phyloP scores from a whole-genome alignment of 495 filamentous ascomycete genomes.

The Rostrohypoxylon terebratum region DNA sequence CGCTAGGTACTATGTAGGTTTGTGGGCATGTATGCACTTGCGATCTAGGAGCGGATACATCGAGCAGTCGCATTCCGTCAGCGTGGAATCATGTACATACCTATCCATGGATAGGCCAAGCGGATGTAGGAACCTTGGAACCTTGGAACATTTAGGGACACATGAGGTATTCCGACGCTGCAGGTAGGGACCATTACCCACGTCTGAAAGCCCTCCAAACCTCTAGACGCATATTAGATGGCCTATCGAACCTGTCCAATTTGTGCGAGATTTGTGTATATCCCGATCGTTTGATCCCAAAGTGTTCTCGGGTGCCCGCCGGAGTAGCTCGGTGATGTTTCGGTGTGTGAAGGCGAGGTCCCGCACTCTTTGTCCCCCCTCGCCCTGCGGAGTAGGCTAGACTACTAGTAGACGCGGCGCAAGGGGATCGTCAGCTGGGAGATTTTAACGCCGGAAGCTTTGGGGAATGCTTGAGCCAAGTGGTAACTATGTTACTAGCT shows the following conservation, averaged over 20 bases:
- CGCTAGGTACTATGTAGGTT: slow-evolving; percentile 16
- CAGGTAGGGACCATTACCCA: slow-evolving; percentile 17
- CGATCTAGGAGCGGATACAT: slow-evolving; percentile 20
- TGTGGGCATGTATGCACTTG: slow-evolving; percentile 3
- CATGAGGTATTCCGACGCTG: slow-evolving; percentile 30
- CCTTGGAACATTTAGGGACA: slow-evolving; percentile 3
- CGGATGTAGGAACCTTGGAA: not conserved
- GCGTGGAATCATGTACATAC: slow-evolving; percentile 26
- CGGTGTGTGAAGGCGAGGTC: slow-evolving; percentile 43
- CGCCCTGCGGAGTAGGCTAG: slow-evolving; percentile 16
- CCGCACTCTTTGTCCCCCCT: slow-evolving; percentile 39
- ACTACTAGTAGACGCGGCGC: slow-evolving; percentile 26
- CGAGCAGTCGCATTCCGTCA: not conserved
- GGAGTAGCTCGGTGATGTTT: slow-evolving; percentile 50
- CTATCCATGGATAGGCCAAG: slow-evolving; percentile 1
- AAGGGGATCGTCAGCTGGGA: slow-evolving; percentile 27
- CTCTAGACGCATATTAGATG: slow-evolving; percentile 12
- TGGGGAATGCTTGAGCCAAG: not conserved
- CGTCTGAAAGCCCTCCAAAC: slow-evolving; percentile 15
- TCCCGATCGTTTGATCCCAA: slow-evolving; percentile 37
- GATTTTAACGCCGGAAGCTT: slow-evolving; percentile 4
- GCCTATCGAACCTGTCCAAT: slow-evolving; percentile 18
- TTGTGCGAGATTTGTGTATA: slow-evolving; percentile 21
- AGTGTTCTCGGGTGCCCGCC: slow-evolving; percentile 43
- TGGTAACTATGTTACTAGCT: slow-evolving; percentile 14